Conservation (phyloP, 495 filamentous ascomycete genomes). For the Aspergillus sclerotiicarbonarius region DNA sequence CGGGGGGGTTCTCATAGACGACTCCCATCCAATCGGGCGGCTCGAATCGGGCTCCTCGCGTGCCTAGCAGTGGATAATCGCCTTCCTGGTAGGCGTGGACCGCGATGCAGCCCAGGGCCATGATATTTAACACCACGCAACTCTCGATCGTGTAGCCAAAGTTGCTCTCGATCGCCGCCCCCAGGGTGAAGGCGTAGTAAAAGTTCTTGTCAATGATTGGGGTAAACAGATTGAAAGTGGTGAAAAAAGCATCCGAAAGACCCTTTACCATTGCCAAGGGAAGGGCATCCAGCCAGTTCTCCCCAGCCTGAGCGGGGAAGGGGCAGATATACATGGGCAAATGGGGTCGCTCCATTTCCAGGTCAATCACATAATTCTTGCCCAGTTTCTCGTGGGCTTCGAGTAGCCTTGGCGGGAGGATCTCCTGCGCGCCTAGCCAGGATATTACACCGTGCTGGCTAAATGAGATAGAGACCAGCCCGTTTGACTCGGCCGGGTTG, state of each 20-base stretch:
- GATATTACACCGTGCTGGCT: slow-evolving; percentile 49
- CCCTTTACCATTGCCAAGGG: slow-evolving; percentile 44
- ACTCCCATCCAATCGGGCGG: slow-evolving; percentile 45
- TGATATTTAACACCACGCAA: slow-evolving; percentile 44
- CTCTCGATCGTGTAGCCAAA: slow-evolving; percentile 47
- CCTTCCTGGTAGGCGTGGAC: slow-evolving; percentile 45
- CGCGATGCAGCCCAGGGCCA: slow-evolving; percentile 45
- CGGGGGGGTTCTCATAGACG: slow-evolving; percentile 40
- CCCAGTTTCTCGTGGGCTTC: slow-evolving; percentile 38
- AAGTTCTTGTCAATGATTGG: slow-evolving; percentile 50
- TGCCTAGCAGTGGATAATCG: slow-evolving; percentile 42
- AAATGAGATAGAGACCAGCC: slow-evolving; percentile 45
- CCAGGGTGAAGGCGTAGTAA: slow-evolving; percentile 45
- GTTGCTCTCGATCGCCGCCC: slow-evolving; percentile 40
- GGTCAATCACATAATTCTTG: slow-evolving; percentile 47
- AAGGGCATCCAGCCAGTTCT: slow-evolving; percentile 41
- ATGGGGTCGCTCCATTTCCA: slow-evolving; percentile 38
- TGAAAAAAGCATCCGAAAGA: slow-evolving; percentile 44
- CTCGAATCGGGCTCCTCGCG: slow-evolving; percentile 36
- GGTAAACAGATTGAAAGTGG: slow-evolving; percentile 45
- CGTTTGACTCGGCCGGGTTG: slow-evolving; percentile 28
- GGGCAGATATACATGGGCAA: slow-evolving; percentile 43
- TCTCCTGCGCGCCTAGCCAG: slow-evolving; percentile 42
- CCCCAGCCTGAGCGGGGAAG: slow-evolving; percentile 37
- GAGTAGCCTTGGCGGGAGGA: slow-evolving; percentile 38